phyloP scores from a whole-genome alignment of 2,329 filamentous ascomycete genomes.

The Drechslerella coelobrocha region DNA sequence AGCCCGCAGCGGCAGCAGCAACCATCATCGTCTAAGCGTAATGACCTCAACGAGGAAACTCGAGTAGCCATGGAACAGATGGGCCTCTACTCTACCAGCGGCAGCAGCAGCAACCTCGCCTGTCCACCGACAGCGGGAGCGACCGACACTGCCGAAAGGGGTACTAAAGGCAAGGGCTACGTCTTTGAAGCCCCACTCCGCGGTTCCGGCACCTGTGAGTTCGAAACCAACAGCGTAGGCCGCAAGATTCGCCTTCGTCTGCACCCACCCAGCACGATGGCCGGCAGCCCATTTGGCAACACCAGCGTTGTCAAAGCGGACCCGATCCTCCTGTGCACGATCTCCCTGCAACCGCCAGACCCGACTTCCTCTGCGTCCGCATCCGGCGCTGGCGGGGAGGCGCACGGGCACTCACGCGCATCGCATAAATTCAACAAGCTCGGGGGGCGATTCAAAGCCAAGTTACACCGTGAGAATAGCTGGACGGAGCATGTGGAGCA shows the following conservation, averaged over 20 bases:
- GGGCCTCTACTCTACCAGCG: constrained; percentile 26
- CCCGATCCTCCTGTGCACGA: constrained; percentile 35
- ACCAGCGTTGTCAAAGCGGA: constrained; percentile 18
- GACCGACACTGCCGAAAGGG: constrained; percentile 10
- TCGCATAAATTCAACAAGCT: constrained; percentile 35
- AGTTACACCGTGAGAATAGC: constrained; percentile 34
- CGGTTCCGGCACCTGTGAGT: constrained; percentile 40
- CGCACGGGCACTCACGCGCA: constrained; percentile 3
- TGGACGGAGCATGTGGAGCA: constrained; percentile 43
- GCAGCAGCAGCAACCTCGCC: constrained; percentile 4
- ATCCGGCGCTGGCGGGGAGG: neutral
- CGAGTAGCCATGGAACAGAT: constrained; percentile 42
- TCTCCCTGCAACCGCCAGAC: constrained; percentile 44
- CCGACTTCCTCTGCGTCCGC: neutral
- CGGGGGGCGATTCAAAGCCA: constrained; percentile 43
- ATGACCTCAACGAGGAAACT: constrained; percentile 38
- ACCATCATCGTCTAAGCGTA: neutral
- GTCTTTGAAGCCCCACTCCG: constrained; percentile 33
- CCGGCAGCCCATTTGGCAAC: constrained; percentile 43
- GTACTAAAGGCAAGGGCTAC: constrained; percentile 48
- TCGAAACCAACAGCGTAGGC: constrained; percentile 42
- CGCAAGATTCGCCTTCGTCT: constrained; percentile 39
- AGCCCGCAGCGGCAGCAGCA: neutral
- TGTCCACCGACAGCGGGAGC: neutral
- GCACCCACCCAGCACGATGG: constrained; percentile 25